Evolutionary conservation across 495 filamentous ascomycete species (phyloP).

Genomic region (Haplographium delicatum): DNA sequence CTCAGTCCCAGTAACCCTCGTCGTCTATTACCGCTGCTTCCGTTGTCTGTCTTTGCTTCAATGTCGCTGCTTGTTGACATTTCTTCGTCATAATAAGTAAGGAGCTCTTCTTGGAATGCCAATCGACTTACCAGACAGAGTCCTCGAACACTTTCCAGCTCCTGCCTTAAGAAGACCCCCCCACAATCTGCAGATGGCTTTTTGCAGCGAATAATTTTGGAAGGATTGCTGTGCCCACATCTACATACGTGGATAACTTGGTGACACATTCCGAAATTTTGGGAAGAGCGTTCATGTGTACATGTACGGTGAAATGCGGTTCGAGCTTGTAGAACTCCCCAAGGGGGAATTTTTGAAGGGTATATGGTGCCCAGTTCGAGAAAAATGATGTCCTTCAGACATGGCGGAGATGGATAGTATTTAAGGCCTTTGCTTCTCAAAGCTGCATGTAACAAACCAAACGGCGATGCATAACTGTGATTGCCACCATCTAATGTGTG

Average conservation of each 20-base stretch:
- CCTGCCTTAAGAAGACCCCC: constrained; percentile 15
- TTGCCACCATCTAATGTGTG: no score
- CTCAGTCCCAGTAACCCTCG: constrained; percentile 11
- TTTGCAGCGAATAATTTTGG: constrained; percentile 15
- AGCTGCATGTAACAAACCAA: no score
- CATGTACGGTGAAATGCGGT: no score
- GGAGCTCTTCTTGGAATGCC: neutral
- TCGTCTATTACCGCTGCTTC: neutral
- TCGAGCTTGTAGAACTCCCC: no score
- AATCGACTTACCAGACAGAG: constrained; percentile 13
- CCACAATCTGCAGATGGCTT: constrained; percentile 11
- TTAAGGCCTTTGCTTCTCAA: no score
- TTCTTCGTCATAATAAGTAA: constrained; percentile 1
- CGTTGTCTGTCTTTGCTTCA: neutral
- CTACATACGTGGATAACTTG: constrained; percentile 20
- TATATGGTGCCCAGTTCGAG: no score
- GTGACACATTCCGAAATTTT: no score
- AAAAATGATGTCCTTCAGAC: no score
- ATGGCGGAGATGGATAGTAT: no score
- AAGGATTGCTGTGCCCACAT: constrained; percentile 15
- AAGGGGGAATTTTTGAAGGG: no score
- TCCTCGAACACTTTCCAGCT: constrained; percentile 9
- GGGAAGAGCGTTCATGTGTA: no score
- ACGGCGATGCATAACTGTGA: no score
- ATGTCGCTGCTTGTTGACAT: constrained; percentile 8